Evolutionary conservation across 2,329 filamentous ascomycete species (phyloP).

Genomic region (Colletotrichum sublineola): DNA sequence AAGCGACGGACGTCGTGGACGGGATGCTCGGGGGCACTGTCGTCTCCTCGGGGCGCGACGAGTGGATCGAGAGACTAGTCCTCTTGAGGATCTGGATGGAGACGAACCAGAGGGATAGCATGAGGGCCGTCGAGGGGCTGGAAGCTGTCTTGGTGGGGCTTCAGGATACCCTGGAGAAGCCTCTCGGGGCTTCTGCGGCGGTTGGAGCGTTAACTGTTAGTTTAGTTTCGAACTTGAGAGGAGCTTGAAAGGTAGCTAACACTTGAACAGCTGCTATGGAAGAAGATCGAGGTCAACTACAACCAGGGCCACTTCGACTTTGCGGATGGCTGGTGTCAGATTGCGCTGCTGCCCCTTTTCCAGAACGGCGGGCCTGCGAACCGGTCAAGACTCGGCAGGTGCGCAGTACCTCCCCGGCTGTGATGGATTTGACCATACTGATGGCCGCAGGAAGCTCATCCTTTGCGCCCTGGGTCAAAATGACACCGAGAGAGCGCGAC

Average conservation of each 20-base stretch:
- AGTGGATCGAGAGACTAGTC: conserved; percentile 78
- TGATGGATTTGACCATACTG: conserved; percentile 33
- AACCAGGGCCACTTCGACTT: conserved; percentile 63
- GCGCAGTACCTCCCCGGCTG: conserved; percentile 12
- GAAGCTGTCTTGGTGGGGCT: conserved; percentile 52
- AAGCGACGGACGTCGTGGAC: conserved; percentile 69
- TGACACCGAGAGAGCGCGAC: conserved; percentile 66
- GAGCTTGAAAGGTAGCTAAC: conserved; percentile 33
- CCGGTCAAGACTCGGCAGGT: conserved; percentile 77
- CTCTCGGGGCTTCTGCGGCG: conserved; percentile 71
- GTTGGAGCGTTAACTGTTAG: conserved; percentile 76
- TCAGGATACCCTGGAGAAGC: conserved; percentile 56
- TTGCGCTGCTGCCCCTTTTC: conserved; percentile 78
- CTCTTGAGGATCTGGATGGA: conserved; percentile 78
- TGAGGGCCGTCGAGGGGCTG: conserved; percentile 45
- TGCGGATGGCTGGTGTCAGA: conserved; percentile 78
- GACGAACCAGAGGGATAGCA: conserved; percentile 59
- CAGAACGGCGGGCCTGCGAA: conserved; percentile 74
- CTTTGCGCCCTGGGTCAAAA: conserved; percentile 74
- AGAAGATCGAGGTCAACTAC: conserved; percentile 74
- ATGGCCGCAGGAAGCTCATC: conserved; percentile 74
- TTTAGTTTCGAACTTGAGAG: conserved; percentile 45
- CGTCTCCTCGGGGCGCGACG: conserved; percentile 59
- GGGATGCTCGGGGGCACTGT: conserved; percentile 73
- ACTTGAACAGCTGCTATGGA: conserved; percentile 79